A percentile compares a stretch with the other conserved stretches of the same genome.
These are phyloP conservation scores for Phyllosticta citriasiana DNA, from an alignment of 2,329 filamentous ascomycete genomes.

Conservation along the genomic window DNA sequence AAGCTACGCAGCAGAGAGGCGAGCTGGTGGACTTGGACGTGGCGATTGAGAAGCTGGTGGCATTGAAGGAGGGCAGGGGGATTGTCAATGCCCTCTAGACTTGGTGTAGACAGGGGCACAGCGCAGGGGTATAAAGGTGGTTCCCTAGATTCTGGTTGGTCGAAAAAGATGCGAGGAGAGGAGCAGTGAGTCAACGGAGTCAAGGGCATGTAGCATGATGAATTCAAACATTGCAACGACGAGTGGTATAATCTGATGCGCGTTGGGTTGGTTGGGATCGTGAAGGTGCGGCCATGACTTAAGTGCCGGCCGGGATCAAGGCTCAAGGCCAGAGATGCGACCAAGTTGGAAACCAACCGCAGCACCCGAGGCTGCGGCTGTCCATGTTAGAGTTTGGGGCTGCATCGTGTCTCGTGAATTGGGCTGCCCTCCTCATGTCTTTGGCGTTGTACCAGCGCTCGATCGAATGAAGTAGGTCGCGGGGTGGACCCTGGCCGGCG, in stretches of 20 bases:
- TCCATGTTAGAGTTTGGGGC: not conserved
- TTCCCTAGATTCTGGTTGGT: not conserved
- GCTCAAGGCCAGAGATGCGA: not conserved
- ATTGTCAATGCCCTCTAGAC: slow-evolving; percentile 22
- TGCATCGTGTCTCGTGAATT: not conserved
- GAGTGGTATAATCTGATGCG: not conserved
- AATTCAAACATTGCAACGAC: not conserved
- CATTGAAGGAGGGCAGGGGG: slow-evolving; percentile 35
- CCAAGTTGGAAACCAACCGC: not conserved
- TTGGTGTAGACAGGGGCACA: not conserved
- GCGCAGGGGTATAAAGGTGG: not conserved
- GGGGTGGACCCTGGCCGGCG: not conserved
- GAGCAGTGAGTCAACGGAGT: not conserved
- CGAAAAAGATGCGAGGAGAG: not conserved
- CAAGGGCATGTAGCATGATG: not conserved
- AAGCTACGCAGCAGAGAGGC: slow-evolving; percentile 51
- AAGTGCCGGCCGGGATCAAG: not conserved
- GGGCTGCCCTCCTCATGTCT: not conserved
- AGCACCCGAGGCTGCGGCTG: not conserved
- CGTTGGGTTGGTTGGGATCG: not conserved
- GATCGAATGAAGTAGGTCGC: not conserved
- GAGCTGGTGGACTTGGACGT: slow-evolving; percentile 52
- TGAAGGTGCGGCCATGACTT: not conserved
- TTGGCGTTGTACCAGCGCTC: not conserved
- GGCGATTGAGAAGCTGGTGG: slow-evolving; percentile 43